Base-by-base conservation (phyloP, 345 rosid genomes). In the Jatropha curcas region DNA sequence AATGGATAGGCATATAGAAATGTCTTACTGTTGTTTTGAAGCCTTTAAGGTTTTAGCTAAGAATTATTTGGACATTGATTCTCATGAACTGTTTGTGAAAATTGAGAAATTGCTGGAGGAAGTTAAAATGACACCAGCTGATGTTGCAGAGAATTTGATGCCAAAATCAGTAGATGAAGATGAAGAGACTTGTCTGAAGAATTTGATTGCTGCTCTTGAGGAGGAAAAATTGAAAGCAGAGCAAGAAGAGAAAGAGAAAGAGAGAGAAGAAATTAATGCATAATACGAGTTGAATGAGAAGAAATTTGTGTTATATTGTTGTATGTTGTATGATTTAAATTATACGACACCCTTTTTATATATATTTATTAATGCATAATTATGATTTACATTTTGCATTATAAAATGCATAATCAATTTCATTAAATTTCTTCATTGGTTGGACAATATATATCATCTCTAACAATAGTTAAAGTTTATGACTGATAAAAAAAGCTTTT, bases 121-220 rank as follows among this genome's bases (percentile, higher is more conserved):
- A 20, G 37, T 37, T 2, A 19, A 72, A 4, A 63, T 62, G 68
- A 31, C 75, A 1, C 69, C 75, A 1, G 69, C 75, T 4, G 75
- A 63, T 37, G 69, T 72, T 34, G 69, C 75, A 2, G 69, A 72
- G 61, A 34, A 72, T 72, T 37, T 63, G 62, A 72, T 72, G 69
- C 75, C 69, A 0, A 63, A 63, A n/a, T 50, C 75, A 17, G 50
- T 31, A 12, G 51, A 50, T 6, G 60, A 51, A 0, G 61, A 51
- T 16, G 75, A 33, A 4, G 39, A 33, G 5, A 27, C 10, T 27
- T 72, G 62, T 63, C 7, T 72, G 39, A 37, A 62, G 69, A 34
- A 13, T 27, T 52, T 72, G 37, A 63, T 72, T 19, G 61, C 17
- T 2, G 75, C 62, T 17, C 62, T 72, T 46, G 51, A 46, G 4